phyloP scores from a whole-genome alignment of 1,284 basidiomycete genomes.

The Thecaphora thlaspeos region DNA sequence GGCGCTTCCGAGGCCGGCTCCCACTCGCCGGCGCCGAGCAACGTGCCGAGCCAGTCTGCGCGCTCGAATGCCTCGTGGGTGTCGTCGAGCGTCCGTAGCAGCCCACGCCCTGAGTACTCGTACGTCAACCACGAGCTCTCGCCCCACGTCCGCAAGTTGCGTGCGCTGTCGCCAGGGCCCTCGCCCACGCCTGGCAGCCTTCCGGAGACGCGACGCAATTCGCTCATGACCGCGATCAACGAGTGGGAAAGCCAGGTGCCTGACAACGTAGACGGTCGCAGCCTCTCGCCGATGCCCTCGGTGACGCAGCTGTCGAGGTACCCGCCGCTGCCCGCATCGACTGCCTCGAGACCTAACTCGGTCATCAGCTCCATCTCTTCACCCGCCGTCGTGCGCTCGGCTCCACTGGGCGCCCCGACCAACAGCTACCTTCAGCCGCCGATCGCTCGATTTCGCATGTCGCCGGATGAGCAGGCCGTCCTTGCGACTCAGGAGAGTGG shows the following conservation, averaged over 20 bases:
- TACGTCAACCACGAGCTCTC: constrained; percentile 41
- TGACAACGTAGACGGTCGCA: constrained; percentile 5
- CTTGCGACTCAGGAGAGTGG: constrained; percentile 6
- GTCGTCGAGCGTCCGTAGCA: constrained; percentile 34
- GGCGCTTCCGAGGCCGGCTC: constrained; percentile 26
- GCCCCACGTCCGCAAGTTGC: constrained; percentile 38
- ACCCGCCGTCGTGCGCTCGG: constrained; percentile 41
- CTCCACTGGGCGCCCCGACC: constrained; percentile 50
- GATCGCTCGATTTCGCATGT: constrained; percentile 27
- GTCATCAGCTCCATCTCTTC: constrained; percentile 35
- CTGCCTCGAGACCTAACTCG: constrained; percentile 31
- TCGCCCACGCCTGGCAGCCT: constrained; percentile 10
- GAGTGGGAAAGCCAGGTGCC: constrained; percentile 49
- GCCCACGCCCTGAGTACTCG: constrained; percentile 26
- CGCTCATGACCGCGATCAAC: constrained; percentile 50
- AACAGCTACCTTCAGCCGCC: constrained; percentile 44
- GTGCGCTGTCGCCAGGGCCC: constrained; percentile 32
- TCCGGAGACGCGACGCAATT: constrained; percentile 26
- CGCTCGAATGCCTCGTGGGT: constrained; percentile 37
- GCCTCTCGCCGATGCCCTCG: constrained; percentile 6
- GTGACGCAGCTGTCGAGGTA: constrained; percentile 9
- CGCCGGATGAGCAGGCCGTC: constrained; percentile 13
- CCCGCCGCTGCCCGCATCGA: constrained; percentile 34
- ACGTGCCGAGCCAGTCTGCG: constrained; percentile 31
- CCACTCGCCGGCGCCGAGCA: constrained; percentile 30